Base-by-base conservation (phyloP, 176 grass and related monocot species). In the Carex pumila region DNA sequence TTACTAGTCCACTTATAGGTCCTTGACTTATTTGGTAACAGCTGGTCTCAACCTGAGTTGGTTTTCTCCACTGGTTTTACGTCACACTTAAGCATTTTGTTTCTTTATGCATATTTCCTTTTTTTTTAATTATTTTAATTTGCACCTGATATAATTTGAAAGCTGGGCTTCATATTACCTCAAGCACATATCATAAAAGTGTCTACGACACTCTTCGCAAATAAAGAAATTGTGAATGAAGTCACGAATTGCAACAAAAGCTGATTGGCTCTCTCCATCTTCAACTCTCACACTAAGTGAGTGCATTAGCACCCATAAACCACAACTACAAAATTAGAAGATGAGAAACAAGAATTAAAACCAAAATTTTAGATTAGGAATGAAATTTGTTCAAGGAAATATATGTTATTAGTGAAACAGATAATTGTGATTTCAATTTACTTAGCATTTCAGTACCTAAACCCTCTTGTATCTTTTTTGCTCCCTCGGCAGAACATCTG, bases 401-500 rank as follows among this genome's bases (percentile, higher is more conserved):
- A 84, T 72, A 89, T 17, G 70, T 65, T 45, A 12, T 73, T 61
- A 47, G 56, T 22, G 36, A 61, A 59, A 59, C 15, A 81, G 12
- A 49, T 57, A 37, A 45, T 60, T 62, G 12, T n/a, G 19, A 81
- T 70, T 72, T 68, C 43, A 36, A 84, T 53, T 10, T 19, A 45
- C 17, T 68, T 84, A 57, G 47, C 50, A 87, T 18, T 17, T 57
- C 22, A 77, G 49, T 86, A 99, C 96, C 96, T 99, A 87, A 93
- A 99, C 84, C 96, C 96, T 89, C 96, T 93, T 43, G 93, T 95
- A 84, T 92, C 96, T 47, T 82, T 93, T 87, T 89, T 95, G 86
- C 96, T 99, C 80, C 96, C 96, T 76, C 96, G 93, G 45, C 96
- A 99, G 86, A 95, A 99, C 50, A 95, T 89, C 96, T 99, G 91